A percentile compares a stretch with the other conserved stretches of the same genome.
These are phyloP conservation scores for Striga hermonthica DNA, from an alignment of 305 asterid genomes.

Conservation along the genomic window DNA sequence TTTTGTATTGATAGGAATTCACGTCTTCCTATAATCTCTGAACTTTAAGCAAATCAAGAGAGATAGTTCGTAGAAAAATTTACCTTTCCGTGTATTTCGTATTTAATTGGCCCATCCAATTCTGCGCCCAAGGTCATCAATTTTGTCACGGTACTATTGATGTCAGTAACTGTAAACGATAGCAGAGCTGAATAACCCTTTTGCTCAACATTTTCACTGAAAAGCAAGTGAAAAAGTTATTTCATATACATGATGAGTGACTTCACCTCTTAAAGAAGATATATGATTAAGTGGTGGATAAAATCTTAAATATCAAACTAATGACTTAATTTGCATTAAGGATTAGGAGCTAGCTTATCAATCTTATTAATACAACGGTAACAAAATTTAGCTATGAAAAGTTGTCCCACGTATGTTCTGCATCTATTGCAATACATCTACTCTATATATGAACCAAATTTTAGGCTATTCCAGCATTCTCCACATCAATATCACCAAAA, in stretches of 20 bases:
- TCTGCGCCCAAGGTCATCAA: constrained; percentile 86
- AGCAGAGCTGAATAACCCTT: constrained; percentile 79
- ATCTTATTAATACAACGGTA: no score
- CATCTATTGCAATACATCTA: background rate
- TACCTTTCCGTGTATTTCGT: constrained; percentile 95
- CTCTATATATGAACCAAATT: background rate
- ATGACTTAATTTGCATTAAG: no score
- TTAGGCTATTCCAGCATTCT: background rate
- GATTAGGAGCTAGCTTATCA: no score
- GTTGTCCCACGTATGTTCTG: no score
- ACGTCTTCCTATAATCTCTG: background rate
- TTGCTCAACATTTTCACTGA: constrained; percentile 51
- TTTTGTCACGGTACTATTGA: constrained; percentile 66
- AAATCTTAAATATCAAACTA: background rate
- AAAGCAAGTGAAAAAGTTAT: constrained; percentile 26
- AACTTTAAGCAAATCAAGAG: constrained; percentile 10
- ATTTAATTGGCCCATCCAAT: constrained; percentile 83
- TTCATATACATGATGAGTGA: background rate
- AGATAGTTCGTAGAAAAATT: background rate
- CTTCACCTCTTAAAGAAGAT: background rate
- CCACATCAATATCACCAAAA: background rate
- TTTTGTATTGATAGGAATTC: background rate
- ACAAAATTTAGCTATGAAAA: no score
- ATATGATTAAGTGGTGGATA: constrained; percentile 2
- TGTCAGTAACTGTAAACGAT: constrained; percentile 79